These are phyloP conservation scores for Penicillium sclerotigenum DNA, from an alignment of 2,329 filamentous ascomycete genomes.

Conservation along the genomic window DNA sequence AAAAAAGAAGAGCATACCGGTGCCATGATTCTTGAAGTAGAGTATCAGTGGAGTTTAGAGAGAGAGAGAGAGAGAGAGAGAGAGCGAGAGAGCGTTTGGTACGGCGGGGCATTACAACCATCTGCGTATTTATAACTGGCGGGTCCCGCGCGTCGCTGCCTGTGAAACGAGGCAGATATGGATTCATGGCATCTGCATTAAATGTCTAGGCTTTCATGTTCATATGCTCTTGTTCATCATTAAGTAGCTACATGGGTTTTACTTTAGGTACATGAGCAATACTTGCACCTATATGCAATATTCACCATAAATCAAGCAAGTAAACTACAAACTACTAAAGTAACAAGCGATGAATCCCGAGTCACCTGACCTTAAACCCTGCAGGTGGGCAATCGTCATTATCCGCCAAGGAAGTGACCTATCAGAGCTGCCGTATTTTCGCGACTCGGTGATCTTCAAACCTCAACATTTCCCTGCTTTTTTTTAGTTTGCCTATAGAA, in stretches of 20 bases:
- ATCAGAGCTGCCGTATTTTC: conserved; percentile 17
- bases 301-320: background rate
- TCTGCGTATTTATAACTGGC: background rate
- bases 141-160: background rate
- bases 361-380: background rate
- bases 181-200: background rate
- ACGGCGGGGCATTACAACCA: background rate
- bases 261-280: background rate
- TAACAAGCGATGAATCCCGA: background rate
- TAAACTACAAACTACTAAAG: too few species aligned
- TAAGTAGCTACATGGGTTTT: background rate
- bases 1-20: conserved; percentile 29
- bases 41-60: background rate
- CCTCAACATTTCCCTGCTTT: conserved; percentile 12
- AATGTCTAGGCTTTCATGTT: background rate
- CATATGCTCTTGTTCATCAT: too few species aligned
- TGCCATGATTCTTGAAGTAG: conserved; percentile 22
- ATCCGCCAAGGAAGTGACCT: conserved; percentile 1
- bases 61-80: background rate
- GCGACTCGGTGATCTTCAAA: conserved; percentile 10
- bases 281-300: background rate
- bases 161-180: background rate
- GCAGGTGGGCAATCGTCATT: background rate
- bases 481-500: conserved; percentile 2
- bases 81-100: background rate